Evolutionary conservation across 2,329 filamentous ascomycete species (phyloP).

Genomic region (Hypoxylon sp.): DNA sequence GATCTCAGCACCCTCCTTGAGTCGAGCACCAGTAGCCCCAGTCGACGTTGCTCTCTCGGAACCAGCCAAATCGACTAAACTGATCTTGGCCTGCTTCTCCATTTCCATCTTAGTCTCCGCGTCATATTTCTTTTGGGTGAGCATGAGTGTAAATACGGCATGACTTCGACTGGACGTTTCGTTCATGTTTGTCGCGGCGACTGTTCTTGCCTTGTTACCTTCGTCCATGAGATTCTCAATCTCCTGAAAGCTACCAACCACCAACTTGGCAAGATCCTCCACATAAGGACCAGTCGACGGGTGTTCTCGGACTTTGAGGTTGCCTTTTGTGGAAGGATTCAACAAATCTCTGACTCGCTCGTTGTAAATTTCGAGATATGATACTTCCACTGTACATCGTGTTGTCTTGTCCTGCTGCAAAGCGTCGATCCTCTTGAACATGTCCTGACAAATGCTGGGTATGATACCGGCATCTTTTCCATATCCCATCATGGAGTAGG

Average conservation of each 20-base stretch:
- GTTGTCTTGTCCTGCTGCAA: constrained; percentile 78
- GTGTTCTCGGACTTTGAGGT: constrained; percentile 96
- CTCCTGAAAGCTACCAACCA: constrained; percentile 91
- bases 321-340: constrained; percentile 94
- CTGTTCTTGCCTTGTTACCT: constrained; percentile 97
- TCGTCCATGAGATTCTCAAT: constrained; percentile 99
- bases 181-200: constrained; percentile 99
- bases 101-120: constrained; percentile 94
- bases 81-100: constrained; percentile 98
- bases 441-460: constrained; percentile 94
- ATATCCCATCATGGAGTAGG: constrained; percentile 99
- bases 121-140: constrained; percentile 93
- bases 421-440: constrained; percentile 86
- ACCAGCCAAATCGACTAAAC: constrained; percentile 95
- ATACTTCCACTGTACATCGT: constrained; percentile 94
- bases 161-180: constrained; percentile 98
- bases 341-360: constrained; percentile 94
- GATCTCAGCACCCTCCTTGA: constrained; percentile 99
- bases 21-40: constrained; percentile 89
- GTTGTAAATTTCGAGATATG: constrained; percentile 99
- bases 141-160: constrained; percentile 94
- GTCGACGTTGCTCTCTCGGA: constrained; percentile 98
- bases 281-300: constrained; percentile 98
- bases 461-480: constrained; percentile 96
- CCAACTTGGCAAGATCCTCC: constrained; percentile 94